Evolutionary conservation across 1,139 yeast genomes (phyloP), one percentile per base, ranked within the genome.

Genomic region (Hyphopichia wangnamkhiaoensis): DNA sequence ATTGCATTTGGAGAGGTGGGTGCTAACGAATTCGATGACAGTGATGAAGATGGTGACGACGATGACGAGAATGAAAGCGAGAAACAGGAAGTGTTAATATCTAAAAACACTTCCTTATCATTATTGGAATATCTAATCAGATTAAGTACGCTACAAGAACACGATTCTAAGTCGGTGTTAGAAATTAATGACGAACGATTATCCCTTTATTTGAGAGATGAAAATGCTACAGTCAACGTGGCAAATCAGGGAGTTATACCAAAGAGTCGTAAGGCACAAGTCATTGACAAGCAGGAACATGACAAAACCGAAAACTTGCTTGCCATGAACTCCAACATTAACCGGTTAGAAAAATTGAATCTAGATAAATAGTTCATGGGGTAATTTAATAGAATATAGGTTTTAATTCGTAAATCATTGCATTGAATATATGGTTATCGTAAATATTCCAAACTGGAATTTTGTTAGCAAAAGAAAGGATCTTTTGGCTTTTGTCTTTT

Each of bases 131-230:
- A 85, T 49, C 50, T 84, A 4, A 54, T 85, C 2, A 65, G 94
- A 35, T 64, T 87, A 5, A 61, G 80, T 20, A 79, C 84, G 1
- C 62, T 86, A 17, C 91, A 87, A 54, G 66, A 76, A 15, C 76
- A 69, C 46, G 93, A 86, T 50, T 81, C 78, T 44, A 66, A 61
- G 23, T 66, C 82, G 1, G 61, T 85, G 7, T 58, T 80, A 17
- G 65, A 75, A 3, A 75, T 82, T 10, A 74, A 76, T 14, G 95
- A 87, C 55, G 95, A 86, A 54, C 73, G 85, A 17, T 63, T 87
- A 15, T 63, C 84, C 8, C 54, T 81, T 1, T 86, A 84, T 49
- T 61, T 87, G 24, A 74, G 77, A 35, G 90, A 86, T 50, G 88
- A 82, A 44, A 65, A 65, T 42, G 18, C 34, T n/a, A 19, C 7